A percentile compares a stretch with the other conserved stretches of the same genome.
Conservation (phyloP, 169 alveolate genomes). For the Babesia ovis region DNA sequence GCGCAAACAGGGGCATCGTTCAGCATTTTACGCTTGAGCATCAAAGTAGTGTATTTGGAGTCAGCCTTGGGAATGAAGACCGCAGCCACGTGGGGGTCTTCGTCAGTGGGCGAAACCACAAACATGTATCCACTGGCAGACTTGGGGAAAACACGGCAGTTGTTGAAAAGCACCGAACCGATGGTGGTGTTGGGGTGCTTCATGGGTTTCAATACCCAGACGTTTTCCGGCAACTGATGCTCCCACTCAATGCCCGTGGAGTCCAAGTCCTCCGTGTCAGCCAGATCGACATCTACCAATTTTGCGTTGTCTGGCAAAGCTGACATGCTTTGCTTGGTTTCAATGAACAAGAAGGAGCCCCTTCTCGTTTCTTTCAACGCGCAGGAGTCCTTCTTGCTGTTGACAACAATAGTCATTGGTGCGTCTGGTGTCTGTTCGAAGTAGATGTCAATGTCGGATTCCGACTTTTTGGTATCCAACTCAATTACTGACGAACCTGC, state of each 20-base stretch:
- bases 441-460: slow-evolving; percentile 35
- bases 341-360: slow-evolving; percentile 23
- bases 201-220: slow-evolving; percentile 9
- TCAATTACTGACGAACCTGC: slow-evolving; percentile 34
- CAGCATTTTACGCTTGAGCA: neutral
- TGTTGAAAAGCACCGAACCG: slow-evolving; percentile 22
- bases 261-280: neutral
- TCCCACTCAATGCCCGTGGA: slow-evolving; percentile 45
- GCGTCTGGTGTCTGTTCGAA: slow-evolving; percentile 13
- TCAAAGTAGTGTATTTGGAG: neutral
- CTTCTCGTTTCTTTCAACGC: slow-evolving; percentile 31
- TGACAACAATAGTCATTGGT: slow-evolving; percentile 25
- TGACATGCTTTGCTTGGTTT: slow-evolving; percentile 11
- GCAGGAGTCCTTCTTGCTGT: neutral
- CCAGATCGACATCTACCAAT: slow-evolving; percentile 22
- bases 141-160: slow-evolving; percentile 16
- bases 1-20: neutral
- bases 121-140: slow-evolving; percentile 3
- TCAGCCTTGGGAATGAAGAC: slow-evolving; percentile 5
- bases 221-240: slow-evolving; percentile 1
- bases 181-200: slow-evolving; percentile 18
- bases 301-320: neutral
- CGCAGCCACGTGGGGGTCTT: slow-evolving; percentile 1
- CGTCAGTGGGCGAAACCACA: slow-evolving; percentile 9
- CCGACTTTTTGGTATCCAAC: neutral